These are phyloP conservation scores for Coemansia sp. DNA, from an alignment of 192 early-diverging fungal species.

Conservation along the genomic window DNA sequence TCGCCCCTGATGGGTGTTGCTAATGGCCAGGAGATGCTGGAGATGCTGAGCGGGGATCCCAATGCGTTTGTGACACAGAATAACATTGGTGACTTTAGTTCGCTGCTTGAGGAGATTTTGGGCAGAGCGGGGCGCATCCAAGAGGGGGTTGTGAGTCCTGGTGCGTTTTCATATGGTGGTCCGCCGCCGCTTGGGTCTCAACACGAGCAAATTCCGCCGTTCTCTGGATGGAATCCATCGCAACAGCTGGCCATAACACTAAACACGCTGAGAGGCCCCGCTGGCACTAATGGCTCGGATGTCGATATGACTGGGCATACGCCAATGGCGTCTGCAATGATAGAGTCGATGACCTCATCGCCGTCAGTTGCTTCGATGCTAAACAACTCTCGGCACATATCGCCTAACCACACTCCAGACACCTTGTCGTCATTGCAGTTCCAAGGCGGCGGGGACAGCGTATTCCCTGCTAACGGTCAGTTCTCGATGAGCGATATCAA, in stretches of 20 bases:
- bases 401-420: conserved; percentile 30
- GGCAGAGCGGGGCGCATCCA: conserved; percentile 14
- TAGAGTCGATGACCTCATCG: conserved; percentile 34
- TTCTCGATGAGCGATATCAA: conserved; percentile 17
- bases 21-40: conserved; percentile 27
- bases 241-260: not conserved
- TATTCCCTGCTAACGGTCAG: not conserved
- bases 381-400: conserved; percentile 21
- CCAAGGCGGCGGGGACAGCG: not conserved
- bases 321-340: not conserved
- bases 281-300: conserved; percentile 1
- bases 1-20: conserved; percentile 38
- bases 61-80: conserved; percentile 39
- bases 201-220: conserved; percentile 14
- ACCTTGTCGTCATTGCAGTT: conserved; percentile 8
- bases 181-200: conserved; percentile 8
- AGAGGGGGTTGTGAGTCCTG: conserved; percentile 6
- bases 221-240: conserved; percentile 1
- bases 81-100: conserved; percentile 39
- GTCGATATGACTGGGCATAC: conserved; percentile 11
- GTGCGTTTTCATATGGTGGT: not conserved
- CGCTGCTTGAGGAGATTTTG: conserved; percentile 36
- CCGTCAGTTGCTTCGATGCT: conserved; percentile 28
- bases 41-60: conserved; percentile 34
- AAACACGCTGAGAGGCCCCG: conserved; percentile 1